Evolutionary conservation across 441 rosid genomes (phyloP).

Genomic region (Bruguiera hainesii): DNA sequence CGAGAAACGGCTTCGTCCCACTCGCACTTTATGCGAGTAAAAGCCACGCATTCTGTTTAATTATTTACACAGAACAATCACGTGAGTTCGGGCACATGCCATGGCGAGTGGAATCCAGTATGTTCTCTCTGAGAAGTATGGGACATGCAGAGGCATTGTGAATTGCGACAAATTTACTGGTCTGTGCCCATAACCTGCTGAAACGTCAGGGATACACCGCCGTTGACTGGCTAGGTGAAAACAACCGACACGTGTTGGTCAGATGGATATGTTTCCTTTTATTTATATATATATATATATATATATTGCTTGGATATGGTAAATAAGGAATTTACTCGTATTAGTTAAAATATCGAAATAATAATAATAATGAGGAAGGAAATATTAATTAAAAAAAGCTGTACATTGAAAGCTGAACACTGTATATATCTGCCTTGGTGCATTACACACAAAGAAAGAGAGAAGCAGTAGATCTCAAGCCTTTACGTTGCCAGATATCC

Average conservation of each 20-base stretch:
- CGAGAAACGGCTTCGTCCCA: not conserved
- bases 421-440: not conserved
- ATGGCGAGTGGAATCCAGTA: slow-evolving; percentile 24
- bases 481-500: slow-evolving; percentile 30
- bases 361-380: too few relatives aligned
- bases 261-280: slow-evolving; percentile 7
- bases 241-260: slow-evolving; percentile 36
- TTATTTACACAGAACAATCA: not conserved
- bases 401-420: not conserved
- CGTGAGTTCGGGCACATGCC: not conserved
- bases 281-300: too few relatives aligned
- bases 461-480: slow-evolving; percentile 31
- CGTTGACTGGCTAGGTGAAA: slow-evolving; percentile 27
- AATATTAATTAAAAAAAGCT: too few relatives aligned
- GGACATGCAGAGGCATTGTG: slow-evolving; percentile 19
- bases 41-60: too few relatives aligned
- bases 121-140: slow-evolving; percentile 5
- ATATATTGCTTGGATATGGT: too few relatives aligned
- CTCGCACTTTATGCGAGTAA: not conserved
- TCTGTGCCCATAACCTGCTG: slow-evolving; percentile 32
- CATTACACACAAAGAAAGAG: slow-evolving; percentile 14
- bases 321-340: too few relatives aligned
- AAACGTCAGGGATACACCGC: not conserved
- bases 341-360: too few relatives aligned
- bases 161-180: slow-evolving; percentile 13